Base-by-base conservation (phyloP, 164 flowering plant genomes). In the Hamamelis virginiana region DNA sequence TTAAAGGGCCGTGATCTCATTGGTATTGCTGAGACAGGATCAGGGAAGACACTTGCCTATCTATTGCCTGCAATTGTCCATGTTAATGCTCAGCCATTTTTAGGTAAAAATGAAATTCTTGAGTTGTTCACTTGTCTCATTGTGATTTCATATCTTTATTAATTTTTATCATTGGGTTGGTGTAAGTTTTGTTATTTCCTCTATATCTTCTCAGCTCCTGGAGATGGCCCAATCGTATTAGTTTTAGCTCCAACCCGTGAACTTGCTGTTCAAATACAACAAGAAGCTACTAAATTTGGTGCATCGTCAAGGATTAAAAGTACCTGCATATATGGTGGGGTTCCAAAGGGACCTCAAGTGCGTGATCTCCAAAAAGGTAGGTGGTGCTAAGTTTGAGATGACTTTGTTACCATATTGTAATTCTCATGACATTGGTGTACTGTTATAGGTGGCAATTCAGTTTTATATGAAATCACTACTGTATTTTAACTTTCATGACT, bases 341-440 rank as follows among this genome's bases (percentile, higher is more conserved):
- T 96, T 74, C 98, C 98, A 57, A 96, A 96, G 80, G 99, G 99
- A 66, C 99, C 99, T 75, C 99, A 96, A 84, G 97, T 96, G 70
- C 97, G 98, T 77, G 98, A 96, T 83, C 97, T 96, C 64, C 97
- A 96, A 80, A 93, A 88, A 85, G 99, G 98, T 94, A 80, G 81
- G 74, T 78, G 74, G 70, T 59, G 69, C 59, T 76, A 72, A 66
- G 76, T 75, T 76, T 75, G 69, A 71, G 45, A 75, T 77, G 79
- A 72, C 68, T 74, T 71, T 74, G 48, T 68, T 80, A 38, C 71
- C 73, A 47, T 79, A 43, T 56, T 58, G 75, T 72, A 74, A 65
- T 66, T 81, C 46, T 75, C 72, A 70, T 72, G 67, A 68, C 71
- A 63, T 79, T 76, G 75, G 70, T 65, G 63, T 38, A 21, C 63